These are phyloP conservation scores for Pyrrhoderma lamaoense DNA, from an alignment of 1,284 basidiomycete genomes.

Conservation along the genomic window DNA sequence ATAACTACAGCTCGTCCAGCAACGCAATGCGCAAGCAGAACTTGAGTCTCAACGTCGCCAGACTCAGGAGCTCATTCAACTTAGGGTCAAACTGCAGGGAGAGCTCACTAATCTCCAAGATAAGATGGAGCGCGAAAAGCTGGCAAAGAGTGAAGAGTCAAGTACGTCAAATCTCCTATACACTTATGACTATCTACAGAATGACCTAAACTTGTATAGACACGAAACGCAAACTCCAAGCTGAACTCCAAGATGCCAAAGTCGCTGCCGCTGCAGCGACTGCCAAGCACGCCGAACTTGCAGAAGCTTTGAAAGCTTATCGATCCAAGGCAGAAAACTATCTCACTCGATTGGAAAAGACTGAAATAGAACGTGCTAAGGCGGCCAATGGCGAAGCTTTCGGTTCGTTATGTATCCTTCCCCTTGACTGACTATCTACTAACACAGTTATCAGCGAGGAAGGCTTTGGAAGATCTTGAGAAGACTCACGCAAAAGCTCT, in stretches of 20 bases:
- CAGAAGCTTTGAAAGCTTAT: slow-evolving; percentile 56
- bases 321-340: slow-evolving; percentile 57
- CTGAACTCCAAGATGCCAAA: slow-evolving; percentile 60
- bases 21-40: slow-evolving; percentile 57
- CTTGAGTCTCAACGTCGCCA: slow-evolving; percentile 56
- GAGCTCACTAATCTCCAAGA: slow-evolving; percentile 51
- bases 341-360: slow-evolving; percentile 57
- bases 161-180: slow-evolving; percentile 31
- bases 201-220: slow-evolving; percentile 36
- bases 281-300: slow-evolving; percentile 58
- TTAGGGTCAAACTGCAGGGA: slow-evolving; percentile 52
- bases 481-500: slow-evolving; percentile 46
- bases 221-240: slow-evolving; percentile 53
- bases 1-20: slow-evolving; percentile 49
- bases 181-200: slow-evolving; percentile 1
- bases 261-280: slow-evolving; percentile 52
- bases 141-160: slow-evolving; percentile 50
- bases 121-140: slow-evolving; percentile 45
- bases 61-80: slow-evolving; percentile 47
- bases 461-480: slow-evolving; percentile 57
- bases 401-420: slow-evolving; percentile 32
- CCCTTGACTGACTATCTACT: neutral
- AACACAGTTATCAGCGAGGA: slow-evolving; percentile 42
- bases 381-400: slow-evolving; percentile 57
- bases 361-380: slow-evolving; percentile 62